Base-by-base conservation (phyloP, 2,329 filamentous ascomycete genomes). In the Nigrospora sphaerica region DNA sequence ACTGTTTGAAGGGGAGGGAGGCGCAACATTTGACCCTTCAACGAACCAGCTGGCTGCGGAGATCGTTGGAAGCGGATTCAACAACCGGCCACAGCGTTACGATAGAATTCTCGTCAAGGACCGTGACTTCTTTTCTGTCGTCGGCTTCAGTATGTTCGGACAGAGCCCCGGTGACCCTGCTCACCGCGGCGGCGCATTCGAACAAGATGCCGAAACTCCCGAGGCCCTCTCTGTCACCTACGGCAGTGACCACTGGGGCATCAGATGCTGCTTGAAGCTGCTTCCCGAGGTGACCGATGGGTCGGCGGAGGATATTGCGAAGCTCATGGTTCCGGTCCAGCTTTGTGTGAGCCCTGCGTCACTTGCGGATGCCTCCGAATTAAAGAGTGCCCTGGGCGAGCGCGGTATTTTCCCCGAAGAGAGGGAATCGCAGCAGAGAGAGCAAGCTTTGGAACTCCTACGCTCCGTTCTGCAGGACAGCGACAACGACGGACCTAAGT, bases 1-100 rank as follows among this genome's bases (percentile, higher is more conserved):
- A 14, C 50, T 70, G 1, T 73, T 71, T 31, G 73, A 79, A 44
- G 83, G 81, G 2, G 81, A 85, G 57, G 71, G 80, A 49, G 82
- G 81, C 2, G 78, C 80, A 4, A 86, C 83, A 0, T 86, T 83
- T 57, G 75, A 86, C 54, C 81, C 81, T 1, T 62, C 63, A 2
- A 62, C 63, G 6, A 86, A 86, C 53, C 58, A 62, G 1, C 66
- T 83, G 12, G 81, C 82, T 3, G 70, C 73, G 1, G 65, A 69
- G 12, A 72, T 72, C 4, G 71, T 75, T 1, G 68, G 68, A 3
- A 65, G 58, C 39, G 70, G 71, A 1, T 61, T 68, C 40, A 71
- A 77, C 41, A 73, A 73, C 52, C 69, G 79, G 17, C 81, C 83
- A 2, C 82, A 86, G 55, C 66, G 83, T 41, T 86, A 85, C 49